phyloP scores from a whole-genome alignment of 169 alveolate genomes.

The Plasmodium knowlesi region DNA sequence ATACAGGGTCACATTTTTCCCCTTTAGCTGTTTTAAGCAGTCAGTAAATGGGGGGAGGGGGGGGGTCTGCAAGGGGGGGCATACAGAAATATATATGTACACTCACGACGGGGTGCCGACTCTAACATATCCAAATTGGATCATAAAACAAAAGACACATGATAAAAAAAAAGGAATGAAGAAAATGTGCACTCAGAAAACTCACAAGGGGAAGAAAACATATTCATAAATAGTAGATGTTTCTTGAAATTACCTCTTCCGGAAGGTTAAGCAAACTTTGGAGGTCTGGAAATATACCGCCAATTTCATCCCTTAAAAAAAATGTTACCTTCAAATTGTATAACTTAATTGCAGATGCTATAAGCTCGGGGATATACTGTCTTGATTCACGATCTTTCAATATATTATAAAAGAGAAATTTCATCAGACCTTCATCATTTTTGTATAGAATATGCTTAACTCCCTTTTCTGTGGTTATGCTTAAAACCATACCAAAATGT shows the following conservation, averaged over 20 bases:
- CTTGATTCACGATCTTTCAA: constrained; percentile 18
- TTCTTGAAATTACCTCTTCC: not conserved
- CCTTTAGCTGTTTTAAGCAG: constrained; percentile 42
- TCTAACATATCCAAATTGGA: not conserved
- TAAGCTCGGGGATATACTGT: constrained; percentile 7
- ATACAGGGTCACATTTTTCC: constrained; percentile 35
- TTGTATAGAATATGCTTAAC: constrained; percentile 24
- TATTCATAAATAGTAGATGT: not conserved
- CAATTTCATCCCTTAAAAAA: constrained; percentile 8
- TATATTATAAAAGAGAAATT: constrained; percentile 30
- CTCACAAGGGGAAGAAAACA: not conserved
- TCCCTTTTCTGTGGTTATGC: constrained; percentile 3
- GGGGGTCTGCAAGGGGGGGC: not conserved
- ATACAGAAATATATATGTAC: not conserved
- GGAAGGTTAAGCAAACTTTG: not conserved
- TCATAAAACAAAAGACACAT: not conserved
- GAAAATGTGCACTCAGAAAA: not conserved
- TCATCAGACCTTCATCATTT: constrained; percentile 30
- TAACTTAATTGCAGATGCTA: constrained; percentile 26
- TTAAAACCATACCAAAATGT: constrained; percentile 24
- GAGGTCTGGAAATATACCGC: constrained; percentile 17
- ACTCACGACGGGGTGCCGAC: not conserved
- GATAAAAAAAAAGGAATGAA: not conserved
- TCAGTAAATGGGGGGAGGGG: not conserved
- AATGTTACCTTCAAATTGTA: constrained; percentile 20